A percentile compares a stretch with the other conserved stretches of the same genome.
phyloP scores from a whole-genome alignment of 2,329 filamentous ascomycete species.

The Fusarium papillatum region DNA sequence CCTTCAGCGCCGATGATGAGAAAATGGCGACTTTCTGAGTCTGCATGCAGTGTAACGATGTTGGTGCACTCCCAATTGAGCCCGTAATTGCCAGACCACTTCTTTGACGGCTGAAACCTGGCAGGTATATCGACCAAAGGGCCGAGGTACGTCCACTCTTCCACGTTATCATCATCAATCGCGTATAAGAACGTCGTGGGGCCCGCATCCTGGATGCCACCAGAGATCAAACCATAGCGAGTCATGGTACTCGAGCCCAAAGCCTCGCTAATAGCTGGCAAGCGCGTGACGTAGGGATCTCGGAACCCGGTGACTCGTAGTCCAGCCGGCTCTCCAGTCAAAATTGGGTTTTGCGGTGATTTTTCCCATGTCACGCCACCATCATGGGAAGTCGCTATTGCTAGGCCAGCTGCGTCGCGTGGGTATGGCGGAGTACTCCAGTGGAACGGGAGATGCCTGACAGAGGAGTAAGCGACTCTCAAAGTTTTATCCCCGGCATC shows the following conservation, averaged over 20 bases:
- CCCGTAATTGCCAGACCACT: slow-evolving; percentile 62
- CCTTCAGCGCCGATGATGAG: slow-evolving; percentile 60
- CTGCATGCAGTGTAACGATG: slow-evolving; percentile 54
- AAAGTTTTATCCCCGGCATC: slow-evolving; percentile 53
- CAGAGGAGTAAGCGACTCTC: slow-evolving; percentile 48
- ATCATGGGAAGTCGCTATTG: slow-evolving; percentile 52
- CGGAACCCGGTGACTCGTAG: slow-evolving; percentile 46
- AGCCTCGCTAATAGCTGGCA: slow-evolving; percentile 36
- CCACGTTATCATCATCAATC: slow-evolving; percentile 52
- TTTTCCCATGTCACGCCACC: slow-evolving; percentile 49
- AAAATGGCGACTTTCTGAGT: slow-evolving; percentile 48
- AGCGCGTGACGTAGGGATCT: slow-evolving; percentile 46
- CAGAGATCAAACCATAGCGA: slow-evolving; percentile 61
- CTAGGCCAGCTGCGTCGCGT: slow-evolving; percentile 51
- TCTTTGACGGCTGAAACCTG: slow-evolving; percentile 51
- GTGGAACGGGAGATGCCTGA: slow-evolving; percentile 48
- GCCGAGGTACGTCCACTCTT: slow-evolving; percentile 58
- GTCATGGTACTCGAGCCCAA: slow-evolving; percentile 11
- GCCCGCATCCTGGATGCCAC: slow-evolving; percentile 54
- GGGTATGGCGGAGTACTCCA: slow-evolving; percentile 47
- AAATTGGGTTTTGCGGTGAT: slow-evolving; percentile 41
- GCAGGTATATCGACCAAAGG: slow-evolving; percentile 53
- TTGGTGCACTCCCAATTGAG: slow-evolving; percentile 64
- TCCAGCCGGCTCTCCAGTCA: slow-evolving; percentile 41
- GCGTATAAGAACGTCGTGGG: slow-evolving; percentile 61